These are phyloP conservation scores for Endogone sp. DNA, from an alignment of 192 early-diverging fungal species.

Conservation along the genomic window DNA sequence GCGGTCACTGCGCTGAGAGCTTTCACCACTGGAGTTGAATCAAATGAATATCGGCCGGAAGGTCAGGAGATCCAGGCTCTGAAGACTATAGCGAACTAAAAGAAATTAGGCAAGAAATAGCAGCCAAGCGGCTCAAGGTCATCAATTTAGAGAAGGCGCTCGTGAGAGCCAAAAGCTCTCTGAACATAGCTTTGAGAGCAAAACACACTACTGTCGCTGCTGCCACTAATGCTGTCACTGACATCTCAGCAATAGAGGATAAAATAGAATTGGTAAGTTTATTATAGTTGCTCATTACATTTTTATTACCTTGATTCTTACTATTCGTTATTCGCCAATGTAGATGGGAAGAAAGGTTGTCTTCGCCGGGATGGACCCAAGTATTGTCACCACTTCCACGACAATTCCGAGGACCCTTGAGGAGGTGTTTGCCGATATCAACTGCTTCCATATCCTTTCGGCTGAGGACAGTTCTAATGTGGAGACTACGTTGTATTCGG, in stretches of 20 bases:
- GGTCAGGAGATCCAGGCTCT: constrained; percentile 9
- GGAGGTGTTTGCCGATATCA: constrained; percentile 1
- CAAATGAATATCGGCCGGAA: constrained; percentile 7
- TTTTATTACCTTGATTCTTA: constrained; percentile 3
- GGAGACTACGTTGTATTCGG: too few relatives aligned
- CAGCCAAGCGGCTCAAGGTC: constrained; percentile 7
- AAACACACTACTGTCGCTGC: constrained; percentile 2
- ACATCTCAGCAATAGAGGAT: constrained; percentile 4
- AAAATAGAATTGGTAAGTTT: constrained; percentile 11
- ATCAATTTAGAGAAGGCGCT: constrained; percentile 14
- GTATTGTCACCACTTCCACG: constrained; percentile 8
- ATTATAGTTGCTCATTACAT: neutral
- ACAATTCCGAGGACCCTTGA: constrained; percentile 7
- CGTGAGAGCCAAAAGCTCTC: constrained; percentile 10
- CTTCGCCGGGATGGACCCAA: constrained; percentile 3
- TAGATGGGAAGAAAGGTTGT: constrained; percentile 9
- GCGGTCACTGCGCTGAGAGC: constrained; percentile 1
- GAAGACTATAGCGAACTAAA: constrained; percentile 6
- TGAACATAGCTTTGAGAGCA: constrained; percentile 14
- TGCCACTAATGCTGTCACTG: constrained; percentile 1
- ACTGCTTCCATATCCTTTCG: constrained; percentile 6
- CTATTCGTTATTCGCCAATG: constrained; percentile 1
- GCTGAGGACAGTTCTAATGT: constrained; percentile 1
- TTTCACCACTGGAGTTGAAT: constrained; percentile 11
- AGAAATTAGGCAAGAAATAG: constrained; percentile 14